Evolutionary conservation across 257 asterid species (phyloP).

Genomic region (Verbascum thapsus): DNA sequence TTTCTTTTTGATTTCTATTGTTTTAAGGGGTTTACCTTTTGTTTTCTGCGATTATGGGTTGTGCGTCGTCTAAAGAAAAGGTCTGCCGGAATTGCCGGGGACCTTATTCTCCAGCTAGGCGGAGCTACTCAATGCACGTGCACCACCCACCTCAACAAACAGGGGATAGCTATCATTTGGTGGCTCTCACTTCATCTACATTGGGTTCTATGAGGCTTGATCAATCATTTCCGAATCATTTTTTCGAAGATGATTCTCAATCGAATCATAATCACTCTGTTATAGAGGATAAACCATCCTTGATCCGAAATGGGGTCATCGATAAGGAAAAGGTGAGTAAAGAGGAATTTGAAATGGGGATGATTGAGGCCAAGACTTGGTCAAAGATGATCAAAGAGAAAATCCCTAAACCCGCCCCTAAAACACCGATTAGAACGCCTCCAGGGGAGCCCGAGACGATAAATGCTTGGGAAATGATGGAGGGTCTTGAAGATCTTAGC

Average conservation of each 20-base stretch:
- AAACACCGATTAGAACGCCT: conserved; percentile 65
- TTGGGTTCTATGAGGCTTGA: conserved; percentile 79
- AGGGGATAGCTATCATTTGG: conserved; percentile 61
- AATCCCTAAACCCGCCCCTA: conserved; percentile 67
- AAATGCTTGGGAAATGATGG: conserved; percentile 90
- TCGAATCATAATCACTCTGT: conserved; percentile 26
- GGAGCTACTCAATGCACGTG: conserved; percentile 74
- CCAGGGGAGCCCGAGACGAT: conserved; percentile 88
- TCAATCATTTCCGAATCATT: conserved; percentile 39
- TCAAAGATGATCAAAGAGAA: conserved; percentile 70
- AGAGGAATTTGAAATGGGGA: conserved; percentile 69
- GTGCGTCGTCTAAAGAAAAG: conserved; percentile 67
- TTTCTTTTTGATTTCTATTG: conserved; percentile 17
- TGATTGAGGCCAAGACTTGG: conserved; percentile 88
- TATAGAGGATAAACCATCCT: too few species aligned
- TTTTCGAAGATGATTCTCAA: conserved; percentile 32
- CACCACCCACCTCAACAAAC: conserved; percentile 46
- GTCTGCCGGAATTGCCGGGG: conserved; percentile 69
- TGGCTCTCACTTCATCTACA: conserved; percentile 86
- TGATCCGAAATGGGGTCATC: conserved; percentile 2
- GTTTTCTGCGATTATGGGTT: conserved; percentile 60
- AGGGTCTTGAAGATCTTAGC: conserved; percentile 73
- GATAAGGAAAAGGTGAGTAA: conserved; percentile 31
- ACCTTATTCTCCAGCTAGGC: conserved; percentile 62
- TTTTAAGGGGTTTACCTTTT: neutral